Evolutionary conservation across 169 alveolate genomes (phyloP).

Genomic region (Babesia bigemina): DNA sequence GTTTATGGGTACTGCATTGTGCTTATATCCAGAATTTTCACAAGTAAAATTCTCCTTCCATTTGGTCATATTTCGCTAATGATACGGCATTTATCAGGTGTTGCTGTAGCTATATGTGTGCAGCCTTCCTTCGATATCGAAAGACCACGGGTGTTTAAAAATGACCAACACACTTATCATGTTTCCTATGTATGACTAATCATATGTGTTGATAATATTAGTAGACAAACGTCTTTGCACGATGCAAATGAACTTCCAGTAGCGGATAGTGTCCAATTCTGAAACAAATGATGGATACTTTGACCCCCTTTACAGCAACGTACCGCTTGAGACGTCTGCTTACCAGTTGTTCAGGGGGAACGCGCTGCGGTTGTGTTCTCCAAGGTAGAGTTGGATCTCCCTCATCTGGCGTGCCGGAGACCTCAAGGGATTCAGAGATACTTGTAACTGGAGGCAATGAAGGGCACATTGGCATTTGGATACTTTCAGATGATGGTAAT

Average conservation of each 20-base stretch:
- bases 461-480: constrained; percentile 56
- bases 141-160: too few species aligned
- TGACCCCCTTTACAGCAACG: constrained; percentile 36
- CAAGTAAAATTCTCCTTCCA: too few species aligned
- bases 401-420: neutral
- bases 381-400: constrained; percentile 5
- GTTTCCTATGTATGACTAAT: too few species aligned
- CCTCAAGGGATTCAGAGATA: neutral
- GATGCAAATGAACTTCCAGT: neutral
- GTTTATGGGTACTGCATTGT: neutral
- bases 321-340: constrained; percentile 24
- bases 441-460: constrained; percentile 53
- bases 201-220: too few species aligned
- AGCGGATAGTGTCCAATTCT: neutral
- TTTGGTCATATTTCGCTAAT: too few species aligned
- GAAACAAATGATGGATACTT: neutral
- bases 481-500: constrained; percentile 1
- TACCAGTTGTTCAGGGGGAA: constrained; percentile 7
- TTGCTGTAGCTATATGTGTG: too few species aligned
- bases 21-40: too few species aligned
- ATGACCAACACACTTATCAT: too few species aligned
- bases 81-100: too few species aligned
- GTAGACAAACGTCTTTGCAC: neutral
- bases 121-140: too few species aligned
- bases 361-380: constrained; percentile 44